Base-by-base conservation (phyloP, 805 yeast species). In the Komagataella mondaviorum region DNA sequence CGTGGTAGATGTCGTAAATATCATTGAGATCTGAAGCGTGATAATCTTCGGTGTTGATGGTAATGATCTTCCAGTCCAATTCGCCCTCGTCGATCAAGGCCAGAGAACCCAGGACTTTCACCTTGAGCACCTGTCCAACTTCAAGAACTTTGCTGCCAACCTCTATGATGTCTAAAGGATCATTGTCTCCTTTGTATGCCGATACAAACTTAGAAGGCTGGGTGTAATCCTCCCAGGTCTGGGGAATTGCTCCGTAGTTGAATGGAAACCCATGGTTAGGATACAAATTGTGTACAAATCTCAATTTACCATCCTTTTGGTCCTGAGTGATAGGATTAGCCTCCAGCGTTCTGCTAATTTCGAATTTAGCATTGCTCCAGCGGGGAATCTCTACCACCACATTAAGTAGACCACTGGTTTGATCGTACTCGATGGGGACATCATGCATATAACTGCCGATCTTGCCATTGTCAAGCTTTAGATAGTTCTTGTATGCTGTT, bases 161-260 rank as follows among this genome's bases (percentile, higher is more conserved):
- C 61, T 91, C 99, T 63, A 96, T 82, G 48, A 90, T 90, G 63
- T 91, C 99, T 55, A 91, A 71, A 3, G 99, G 99, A 67, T 91
- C 99, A 63, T 88, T 87, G 69, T 91, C 99, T 55, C 99, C 99
- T 54, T 68, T 67, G 43, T 76, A 65, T 55, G 43, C 63, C 59
- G 68, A 59, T 50, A 66, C 72, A 51, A 57, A 60, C 50, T 70
- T 71, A 53, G 83, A 78, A n/a, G 95, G 95, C 39, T 10, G 39
- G 14, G 39, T 30, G n/a, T 30, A 30, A 63, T 93, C 95, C 68
- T 91, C 99, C 98, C 98, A 91, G 3, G 98, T 91, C 71, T 87
- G 95, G 16, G 95, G 90, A 59, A 87, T 72, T 3, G 95, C 91
- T 47, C 96, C 95, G 63, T 88, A 88, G 68, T 88, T 88, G 66